Evolutionary conservation across 139 green algal genomes (phyloP).

Genomic region (Yamagishiella unicocca): DNA sequence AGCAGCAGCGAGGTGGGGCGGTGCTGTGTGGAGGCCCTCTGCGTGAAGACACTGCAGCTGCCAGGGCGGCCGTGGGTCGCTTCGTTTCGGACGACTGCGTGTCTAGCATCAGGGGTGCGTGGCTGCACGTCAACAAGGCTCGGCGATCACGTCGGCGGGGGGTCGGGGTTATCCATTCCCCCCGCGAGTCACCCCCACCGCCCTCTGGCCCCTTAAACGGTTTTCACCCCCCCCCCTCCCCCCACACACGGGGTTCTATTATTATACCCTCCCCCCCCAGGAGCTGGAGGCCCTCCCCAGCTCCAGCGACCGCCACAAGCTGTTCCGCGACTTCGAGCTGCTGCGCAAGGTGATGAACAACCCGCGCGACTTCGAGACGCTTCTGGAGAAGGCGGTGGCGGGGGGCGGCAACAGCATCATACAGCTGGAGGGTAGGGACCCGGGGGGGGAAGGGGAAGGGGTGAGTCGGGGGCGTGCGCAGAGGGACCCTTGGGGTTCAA

Average conservation of each 20-base stretch:
- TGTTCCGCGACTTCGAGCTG: constrained; percentile 36
- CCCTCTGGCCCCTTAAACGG: background rate
- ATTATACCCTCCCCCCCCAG: background rate
- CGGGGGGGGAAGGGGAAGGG: background rate
- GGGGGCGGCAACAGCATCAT: background rate
- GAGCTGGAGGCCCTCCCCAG: background rate
- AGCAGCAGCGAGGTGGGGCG: too few relatives aligned
- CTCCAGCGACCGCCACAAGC: background rate
- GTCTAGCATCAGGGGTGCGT: too few relatives aligned
- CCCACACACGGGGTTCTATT: too few relatives aligned
- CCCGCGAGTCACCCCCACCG: background rate
- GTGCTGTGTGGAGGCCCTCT: too few relatives aligned
- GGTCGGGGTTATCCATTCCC: background rate
- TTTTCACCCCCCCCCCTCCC: background rate
- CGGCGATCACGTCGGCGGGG: too few relatives aligned
- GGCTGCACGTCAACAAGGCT: too few relatives aligned
- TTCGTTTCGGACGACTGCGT: too few relatives aligned
- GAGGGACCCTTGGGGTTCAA: too few relatives aligned
- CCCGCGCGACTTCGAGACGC: constrained; percentile 12
- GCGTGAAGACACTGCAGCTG: too few relatives aligned
- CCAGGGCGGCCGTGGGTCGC: too few relatives aligned
- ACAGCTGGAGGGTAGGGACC: background rate
- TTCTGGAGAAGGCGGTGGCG: background rate
- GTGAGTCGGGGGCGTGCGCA: background rate
- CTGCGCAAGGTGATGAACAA: constrained; percentile 32